Evolutionary conservation across 2,329 filamentous ascomycete species (phyloP), one percentile per base, ranked within the genome.

Genomic region (Aspergillus tubingensis): DNA sequence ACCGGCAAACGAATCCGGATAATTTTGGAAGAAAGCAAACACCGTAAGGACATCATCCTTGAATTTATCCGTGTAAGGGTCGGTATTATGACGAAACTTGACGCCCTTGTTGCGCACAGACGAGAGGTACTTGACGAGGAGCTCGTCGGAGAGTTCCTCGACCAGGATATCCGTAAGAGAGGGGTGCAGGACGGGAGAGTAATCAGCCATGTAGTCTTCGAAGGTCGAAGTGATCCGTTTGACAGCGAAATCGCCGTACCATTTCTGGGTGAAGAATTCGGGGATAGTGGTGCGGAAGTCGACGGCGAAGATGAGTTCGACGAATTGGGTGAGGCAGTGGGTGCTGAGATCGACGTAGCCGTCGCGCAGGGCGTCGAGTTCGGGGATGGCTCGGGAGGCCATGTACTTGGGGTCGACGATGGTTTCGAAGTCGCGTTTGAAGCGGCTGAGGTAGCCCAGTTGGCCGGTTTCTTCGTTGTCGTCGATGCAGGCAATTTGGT

Each of bases 401-500:
- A 92, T 83, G 77, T 96, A 97, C 62, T 88, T 86, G 21, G 90
- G 86, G 52, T 91, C 89, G 48, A 97, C 91, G 36, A 95, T 82
- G 2, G 90, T 84, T 72, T 91, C 90, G 72, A 96, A 90, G 71
- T 95, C 91, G 68, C 88, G 86, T 68, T 88, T 88, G 85, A 97
- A 97, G 70, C 89, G 89, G 3, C 91, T 89, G 53, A 98, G 84
- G 79, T 97, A 97, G 30, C 90, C 91, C 25, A 90, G 81, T 32
- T 89, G 87, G 56, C 91, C 89, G 62, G 91, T 89, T 67, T 90
- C 90, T 72, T 84, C 79, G 61, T 86, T 86, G 74, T 98, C 96
- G 75, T 98, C 95, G 71, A 99, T 96, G 77, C 92, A 97, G 59
- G 93, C 93, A 74, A 99, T 98, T 76, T 99, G 95, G 78, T 99